Evolutionary conservation across 1,284 basidiomycete species (phyloP).

Genomic region (Cutaneotrichosporon sp.): DNA sequence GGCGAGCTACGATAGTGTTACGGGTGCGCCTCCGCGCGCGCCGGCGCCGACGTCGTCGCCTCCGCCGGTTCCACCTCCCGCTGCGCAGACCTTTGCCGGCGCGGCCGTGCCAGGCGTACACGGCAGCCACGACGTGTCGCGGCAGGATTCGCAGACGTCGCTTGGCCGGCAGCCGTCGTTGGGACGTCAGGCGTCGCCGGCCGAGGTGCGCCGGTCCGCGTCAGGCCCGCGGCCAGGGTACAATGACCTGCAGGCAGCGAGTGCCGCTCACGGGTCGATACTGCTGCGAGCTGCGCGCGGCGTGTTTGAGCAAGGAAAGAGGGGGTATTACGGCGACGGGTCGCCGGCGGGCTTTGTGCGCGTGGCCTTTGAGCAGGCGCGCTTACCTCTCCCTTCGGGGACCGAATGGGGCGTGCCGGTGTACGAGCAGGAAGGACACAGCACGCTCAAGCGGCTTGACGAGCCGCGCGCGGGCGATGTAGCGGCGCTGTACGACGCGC

Average conservation of each 20-base stretch:
- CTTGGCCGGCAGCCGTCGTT: constrained; percentile 30
- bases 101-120: background rate
- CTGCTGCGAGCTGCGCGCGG: constrained; percentile 64
- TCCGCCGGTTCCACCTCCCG: background rate
- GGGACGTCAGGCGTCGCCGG: constrained; percentile 48
- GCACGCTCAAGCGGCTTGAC: constrained; percentile 65
- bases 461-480: constrained; percentile 79
- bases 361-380: constrained; percentile 53
- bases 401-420: constrained; percentile 63
- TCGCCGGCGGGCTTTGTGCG: constrained; percentile 70
- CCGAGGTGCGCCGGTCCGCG: background rate
- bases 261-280: constrained; percentile 66
- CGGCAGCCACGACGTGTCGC: background rate
- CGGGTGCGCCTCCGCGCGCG: background rate
- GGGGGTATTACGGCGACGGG: constrained; percentile 71
- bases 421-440: constrained; percentile 62
- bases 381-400: constrained; percentile 28
- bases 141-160: background rate
- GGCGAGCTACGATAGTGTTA: too few species aligned
- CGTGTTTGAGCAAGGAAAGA: constrained; percentile 68
- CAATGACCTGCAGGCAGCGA: constrained; percentile 63
- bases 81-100: background rate
- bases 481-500: constrained; percentile 66
- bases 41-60: background rate
- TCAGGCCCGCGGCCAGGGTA: constrained; percentile 31